phyloP scores from a whole-genome alignment of 1,139 yeast genomes.

The Suhomyces guaymorum region DNA sequence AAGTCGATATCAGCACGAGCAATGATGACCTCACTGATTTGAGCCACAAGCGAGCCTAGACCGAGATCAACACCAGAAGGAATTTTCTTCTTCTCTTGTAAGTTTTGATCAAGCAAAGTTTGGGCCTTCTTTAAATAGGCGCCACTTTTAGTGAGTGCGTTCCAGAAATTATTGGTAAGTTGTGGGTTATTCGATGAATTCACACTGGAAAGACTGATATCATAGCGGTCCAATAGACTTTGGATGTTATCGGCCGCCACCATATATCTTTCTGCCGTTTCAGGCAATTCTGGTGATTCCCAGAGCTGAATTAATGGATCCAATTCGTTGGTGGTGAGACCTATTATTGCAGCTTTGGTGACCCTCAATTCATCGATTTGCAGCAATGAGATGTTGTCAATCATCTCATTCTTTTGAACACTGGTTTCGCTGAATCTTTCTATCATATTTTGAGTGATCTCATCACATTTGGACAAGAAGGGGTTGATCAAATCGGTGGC shows the following conservation, averaged over 20 bases:
- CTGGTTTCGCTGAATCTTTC: conserved; percentile 24
- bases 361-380: conserved; percentile 31
- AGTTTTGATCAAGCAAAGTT: conserved; percentile 26
- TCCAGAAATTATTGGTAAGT: conserved; percentile 33
- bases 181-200: conserved; percentile 12
- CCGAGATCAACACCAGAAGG: conserved; percentile 25
- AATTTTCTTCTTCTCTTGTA: conserved; percentile 21
- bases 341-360: conserved; percentile 25
- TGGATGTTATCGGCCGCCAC: conserved; percentile 47
- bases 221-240: conserved; percentile 41
- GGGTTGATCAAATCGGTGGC: conserved; percentile 16
- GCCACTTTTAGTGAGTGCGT: conserved; percentile 39
- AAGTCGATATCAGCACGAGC: conserved; percentile 56
- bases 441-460: conserved; percentile 25
- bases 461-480: conserved; percentile 24
- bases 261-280: conserved; percentile 38
- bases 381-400: conserved; percentile 25
- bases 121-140: conserved; percentile 41
- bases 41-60: conserved; percentile 40
- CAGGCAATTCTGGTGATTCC: conserved; percentile 26
- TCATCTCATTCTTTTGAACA: conserved; percentile 24
- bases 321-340: conserved; percentile 21
- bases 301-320: conserved; percentile 25
- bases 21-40: conserved; percentile 44
- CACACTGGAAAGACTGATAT: conserved; percentile 20